These are phyloP conservation scores for Calonectria honghensis DNA, from an alignment of 2,329 filamentous ascomycete species.

Conservation along the genomic window DNA sequence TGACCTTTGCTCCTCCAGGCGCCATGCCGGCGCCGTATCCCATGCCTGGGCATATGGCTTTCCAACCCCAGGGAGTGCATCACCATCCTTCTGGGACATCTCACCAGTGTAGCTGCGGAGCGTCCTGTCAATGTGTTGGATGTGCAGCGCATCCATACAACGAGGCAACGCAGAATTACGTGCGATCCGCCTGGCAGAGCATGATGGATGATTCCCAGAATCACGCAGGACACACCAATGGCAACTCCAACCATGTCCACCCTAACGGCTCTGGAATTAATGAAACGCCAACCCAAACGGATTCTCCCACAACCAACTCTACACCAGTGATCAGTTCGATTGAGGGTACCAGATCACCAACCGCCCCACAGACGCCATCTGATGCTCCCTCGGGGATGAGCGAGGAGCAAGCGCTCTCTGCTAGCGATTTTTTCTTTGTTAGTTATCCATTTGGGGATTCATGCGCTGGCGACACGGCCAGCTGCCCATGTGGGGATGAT, in stretches of 20 bases:
- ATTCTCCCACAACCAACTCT: conserved; percentile 45
- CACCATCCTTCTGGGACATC: conserved; percentile 57
- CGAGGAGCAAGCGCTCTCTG: conserved; percentile 71
- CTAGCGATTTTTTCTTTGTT: conserved; percentile 76
- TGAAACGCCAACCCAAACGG: conserved; percentile 48
- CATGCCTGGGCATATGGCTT: conserved; percentile 49
- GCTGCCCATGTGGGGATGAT: conserved; percentile 76
- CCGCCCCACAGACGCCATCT: conserved; percentile 67
- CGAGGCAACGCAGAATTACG: conserved; percentile 73
- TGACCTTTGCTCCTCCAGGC: conserved; percentile 61
- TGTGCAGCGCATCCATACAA: conserved; percentile 82
- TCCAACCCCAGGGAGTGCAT: conserved; percentile 45
- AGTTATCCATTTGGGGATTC: conserved; percentile 69
- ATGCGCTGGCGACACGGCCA: conserved; percentile 69
- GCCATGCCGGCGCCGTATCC: conserved; percentile 54
- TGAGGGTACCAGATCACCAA: conserved; percentile 61
- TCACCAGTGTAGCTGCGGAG: conserved; percentile 77
- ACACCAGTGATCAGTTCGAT: conserved; percentile 38
- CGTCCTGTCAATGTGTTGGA: conserved; percentile 79
- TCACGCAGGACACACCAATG: conserved; percentile 42
- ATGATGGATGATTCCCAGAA: conserved; percentile 61
- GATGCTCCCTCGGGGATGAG: conserved; percentile 65
- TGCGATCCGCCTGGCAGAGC: conserved; percentile 68
- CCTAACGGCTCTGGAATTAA: conserved; percentile 52
- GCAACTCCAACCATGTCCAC: conserved; percentile 50